Evolutionary conservation across 2,329 filamentous ascomycete genomes (phyloP), one percentile per base, ranked within the genome.

Genomic region (Cercospora sp.): DNA sequence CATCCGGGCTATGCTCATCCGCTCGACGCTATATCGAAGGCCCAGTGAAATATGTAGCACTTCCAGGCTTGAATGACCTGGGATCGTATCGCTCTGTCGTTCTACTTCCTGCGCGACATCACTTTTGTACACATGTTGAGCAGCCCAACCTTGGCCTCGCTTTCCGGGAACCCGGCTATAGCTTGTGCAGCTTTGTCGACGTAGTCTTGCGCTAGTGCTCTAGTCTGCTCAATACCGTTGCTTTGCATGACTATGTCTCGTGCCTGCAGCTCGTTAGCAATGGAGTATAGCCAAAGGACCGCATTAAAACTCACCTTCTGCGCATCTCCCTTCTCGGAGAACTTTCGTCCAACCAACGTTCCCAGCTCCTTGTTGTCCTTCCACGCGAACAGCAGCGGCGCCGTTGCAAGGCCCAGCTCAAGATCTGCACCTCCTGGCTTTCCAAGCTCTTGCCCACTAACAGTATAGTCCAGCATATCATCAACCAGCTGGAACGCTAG

Each of bases 401-500:
- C 95, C 12, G 95, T 99, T 53, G 95, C 95, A 66, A 99, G 85
- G 4, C 95, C 95, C 31, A 99, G 83, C 81, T 98, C 93, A 70
- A 99, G 81, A 80, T 99, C 95, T 31, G 95, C 95, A 48, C 94
- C 95, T 5, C 94, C 92, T 2, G 95, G 95, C 82, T 99, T 99
- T 26, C 95, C 95, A 51, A 99, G 83, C 78, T 97, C 93, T 67
- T 87, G 86, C 51, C 89, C 93, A 64, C 87, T 93, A 69, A 93
- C 87, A 0, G 95, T 98, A 79, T 98, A 99, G 80, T 99, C 95
- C 75, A 99, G 85, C 91, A 99, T 92, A 78, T 99, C 95, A 78
- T 99, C 95, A 16, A 99, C 94, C 9, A 99, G 86, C 84, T 99
- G 95, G 82, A 99, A 99, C 1, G 95, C 95, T 64, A 99, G 82